Conservation (phyloP, 495 filamentous ascomycete genomes). For the Xylaria curta region DNA sequence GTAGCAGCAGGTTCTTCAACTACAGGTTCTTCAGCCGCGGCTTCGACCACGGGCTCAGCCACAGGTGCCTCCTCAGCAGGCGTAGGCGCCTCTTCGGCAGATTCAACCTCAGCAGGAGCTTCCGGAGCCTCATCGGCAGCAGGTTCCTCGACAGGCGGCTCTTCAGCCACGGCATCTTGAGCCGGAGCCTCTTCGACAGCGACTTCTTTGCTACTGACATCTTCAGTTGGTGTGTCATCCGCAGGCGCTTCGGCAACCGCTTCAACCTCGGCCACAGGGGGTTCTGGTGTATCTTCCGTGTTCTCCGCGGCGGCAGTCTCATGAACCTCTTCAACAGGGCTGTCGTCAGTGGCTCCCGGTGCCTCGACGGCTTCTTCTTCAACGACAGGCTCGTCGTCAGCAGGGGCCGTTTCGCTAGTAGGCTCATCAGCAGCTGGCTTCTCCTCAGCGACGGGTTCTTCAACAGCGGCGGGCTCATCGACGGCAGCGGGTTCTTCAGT, state of each 20-base stretch:
- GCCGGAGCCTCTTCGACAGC: background rate
- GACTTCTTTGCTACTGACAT: background rate
- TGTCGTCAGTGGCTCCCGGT: constrained; percentile 12
- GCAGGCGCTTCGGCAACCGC: background rate
- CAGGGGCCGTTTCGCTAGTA: constrained; percentile 24
- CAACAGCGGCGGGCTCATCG: constrained; percentile 25
- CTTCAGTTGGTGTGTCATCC: background rate
- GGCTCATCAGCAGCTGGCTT: constrained; percentile 20
- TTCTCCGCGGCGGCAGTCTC: background rate
- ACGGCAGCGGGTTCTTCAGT: constrained; percentile 27
- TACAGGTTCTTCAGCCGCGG: constrained; percentile 27
- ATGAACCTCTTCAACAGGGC: background rate
- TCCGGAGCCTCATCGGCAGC: constrained; percentile 4
- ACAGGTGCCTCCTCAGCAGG: constrained; percentile 14
- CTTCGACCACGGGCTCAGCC: constrained; percentile 24
- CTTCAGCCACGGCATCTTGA: background rate
- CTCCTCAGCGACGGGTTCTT: constrained; percentile 28
- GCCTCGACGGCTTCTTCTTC: constrained; percentile 24
- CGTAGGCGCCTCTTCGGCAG: constrained; percentile 14
- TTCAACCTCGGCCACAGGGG: background rate
- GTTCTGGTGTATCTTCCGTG: background rate
- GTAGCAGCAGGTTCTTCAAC: constrained; percentile 3
- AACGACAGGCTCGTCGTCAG: constrained; percentile 11
- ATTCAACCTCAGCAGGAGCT: background rate
- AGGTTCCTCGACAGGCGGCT: constrained; percentile 17